Base-by-base conservation (phyloP, 2,329 filamentous ascomycete genomes). In the Rhytidhysteron rufulum region DNA sequence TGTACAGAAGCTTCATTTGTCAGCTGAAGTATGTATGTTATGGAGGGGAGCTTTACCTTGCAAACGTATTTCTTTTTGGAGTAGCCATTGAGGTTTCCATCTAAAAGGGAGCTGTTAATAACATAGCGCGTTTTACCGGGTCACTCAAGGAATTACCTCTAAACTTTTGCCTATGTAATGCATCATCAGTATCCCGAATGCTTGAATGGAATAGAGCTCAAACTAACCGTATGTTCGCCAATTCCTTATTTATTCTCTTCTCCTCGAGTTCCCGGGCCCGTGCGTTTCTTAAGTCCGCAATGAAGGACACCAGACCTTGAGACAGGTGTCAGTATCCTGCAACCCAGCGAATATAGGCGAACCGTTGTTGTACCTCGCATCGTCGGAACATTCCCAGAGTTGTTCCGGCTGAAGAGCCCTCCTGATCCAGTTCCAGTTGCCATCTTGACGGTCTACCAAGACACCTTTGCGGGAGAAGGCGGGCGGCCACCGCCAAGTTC, bases 41-140 rank as follows among this genome's bases (percentile, higher is more conserved):
- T n/a, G n/a, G n/a, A n/a, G 24, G 21, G 39, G 7, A 10, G 20
- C 21, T 13, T 18, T 70, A 82, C 79, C 75, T 98, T 98, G 87
- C 93, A 98, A 53, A 98, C 93, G 65, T 98, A 98, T 86, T 98
- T 98, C 79, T 98, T 98, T 77, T 94, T 96, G 75, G 96, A 89
- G 64, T 98, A 98, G 51, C 93, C 94, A 63, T 85, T 95, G 43
- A 98, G 74, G 62, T 79, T 93, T 50, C 89, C 90, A 66, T 93
- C 87, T 82, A 36, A 32, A n/a, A n/a, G 45, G 10, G 29, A 19
- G 10, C 38, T 34, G 13, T 25, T 34, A 46, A 57, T 37, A 58
- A 48, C n/a, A n/a, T n/a, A n/a, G n/a, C n/a, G n/a, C n/a, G n/a
- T n/a, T n/a, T n/a, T n/a, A n/a, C 29, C 40, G 32, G 39, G 40